A percentile compares a stretch with the other conserved stretches of the same genome.
phyloP scores from a whole-genome alignment of 352 stramenopile species.

The Globisporangium sylvaticum region DNA sequence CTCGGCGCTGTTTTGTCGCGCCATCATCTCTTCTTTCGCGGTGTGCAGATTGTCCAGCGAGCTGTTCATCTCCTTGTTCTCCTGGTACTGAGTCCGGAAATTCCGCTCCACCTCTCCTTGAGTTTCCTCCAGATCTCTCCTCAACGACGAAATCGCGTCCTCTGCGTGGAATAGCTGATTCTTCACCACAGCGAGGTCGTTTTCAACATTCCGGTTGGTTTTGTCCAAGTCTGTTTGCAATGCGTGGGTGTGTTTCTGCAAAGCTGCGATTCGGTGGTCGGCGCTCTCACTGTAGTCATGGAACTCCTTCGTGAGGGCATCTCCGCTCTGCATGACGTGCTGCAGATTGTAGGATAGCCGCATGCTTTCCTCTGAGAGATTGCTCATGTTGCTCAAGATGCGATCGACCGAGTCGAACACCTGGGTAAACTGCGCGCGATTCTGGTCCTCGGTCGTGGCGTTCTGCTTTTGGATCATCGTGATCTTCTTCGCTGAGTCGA shows the following conservation, averaged over 20 bases:
- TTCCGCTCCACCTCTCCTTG: constrained; percentile 56
- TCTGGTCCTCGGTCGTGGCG: constrained; percentile 47
- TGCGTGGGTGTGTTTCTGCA: constrained; percentile 39
- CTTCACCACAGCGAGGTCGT: constrained; percentile 59
- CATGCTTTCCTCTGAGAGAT: constrained; percentile 69
- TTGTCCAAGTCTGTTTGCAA: constrained; percentile 50
- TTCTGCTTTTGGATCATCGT: constrained; percentile 55
- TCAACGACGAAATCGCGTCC: constrained; percentile 54
- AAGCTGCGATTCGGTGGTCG: constrained; percentile 26
- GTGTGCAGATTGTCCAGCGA: constrained; percentile 38
- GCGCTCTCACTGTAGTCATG: constrained; percentile 41
- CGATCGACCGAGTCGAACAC: constrained; percentile 65
- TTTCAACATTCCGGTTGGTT: constrained; percentile 46
- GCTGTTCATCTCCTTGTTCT: constrained; percentile 42
- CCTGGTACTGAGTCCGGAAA: constrained; percentile 45
- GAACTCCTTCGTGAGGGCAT: constrained; percentile 43
- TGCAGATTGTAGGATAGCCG: constrained; percentile 64
- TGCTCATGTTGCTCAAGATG: constrained; percentile 60
- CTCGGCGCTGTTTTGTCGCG: constrained; percentile 53
- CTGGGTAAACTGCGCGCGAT: constrained; percentile 54
- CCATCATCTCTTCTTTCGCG: constrained; percentile 47
- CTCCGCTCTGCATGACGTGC: constrained; percentile 42
- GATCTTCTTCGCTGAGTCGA: constrained; percentile 59
- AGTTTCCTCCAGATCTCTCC: constrained; percentile 55
- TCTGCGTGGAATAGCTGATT: constrained; percentile 78